Evolutionary conservation across 305 asterid genomes (phyloP).

Genomic region (Petunia hybrid): DNA sequence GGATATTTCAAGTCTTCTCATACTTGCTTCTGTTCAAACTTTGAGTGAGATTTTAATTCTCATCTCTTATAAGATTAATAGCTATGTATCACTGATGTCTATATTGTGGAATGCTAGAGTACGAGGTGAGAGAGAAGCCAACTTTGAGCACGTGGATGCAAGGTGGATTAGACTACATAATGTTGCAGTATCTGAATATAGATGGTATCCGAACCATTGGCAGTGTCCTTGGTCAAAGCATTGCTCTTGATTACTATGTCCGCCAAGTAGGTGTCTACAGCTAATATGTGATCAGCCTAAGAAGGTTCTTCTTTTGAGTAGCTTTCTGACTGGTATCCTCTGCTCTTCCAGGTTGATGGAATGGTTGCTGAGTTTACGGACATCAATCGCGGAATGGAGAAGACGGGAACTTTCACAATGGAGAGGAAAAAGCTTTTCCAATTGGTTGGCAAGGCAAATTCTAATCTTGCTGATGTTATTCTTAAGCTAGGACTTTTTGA

Average conservation of each 20-base stretch:
- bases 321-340: slow-evolving; percentile 13
- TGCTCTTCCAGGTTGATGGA: slow-evolving; percentile 72
- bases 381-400: slow-evolving; percentile 88
- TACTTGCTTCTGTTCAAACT: neutral
- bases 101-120: slow-evolving; percentile 57
- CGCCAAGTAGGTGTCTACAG: slow-evolving; percentile 71
- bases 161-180: slow-evolving; percentile 91
- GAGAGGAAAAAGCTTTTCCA: slow-evolving; percentile 89
- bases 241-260: slow-evolving; percentile 96
- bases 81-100: neutral
- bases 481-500: slow-evolving; percentile 91
- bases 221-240: slow-evolving; percentile 98
- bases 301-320: slow-evolving; percentile 23
- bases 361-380: slow-evolving; percentile 88
- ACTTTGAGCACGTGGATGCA: slow-evolving; percentile 83
- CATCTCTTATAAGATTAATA: slow-evolving; percentile 20
- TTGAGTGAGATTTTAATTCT: slow-evolving; percentile 7
- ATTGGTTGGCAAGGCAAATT: slow-evolving; percentile 89
- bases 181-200: slow-evolving; percentile 72
- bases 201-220: slow-evolving; percentile 96
- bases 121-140: slow-evolving; percentile 83
- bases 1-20: slow-evolving; percentile 18
- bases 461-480: slow-evolving; percentile 87
- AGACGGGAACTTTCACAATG: slow-evolving; percentile 93
- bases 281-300: slow-evolving; percentile 24